Base-by-base conservation (phyloP, 1,284 basidiomycete species). In the Trichosporon sp. region DNA sequence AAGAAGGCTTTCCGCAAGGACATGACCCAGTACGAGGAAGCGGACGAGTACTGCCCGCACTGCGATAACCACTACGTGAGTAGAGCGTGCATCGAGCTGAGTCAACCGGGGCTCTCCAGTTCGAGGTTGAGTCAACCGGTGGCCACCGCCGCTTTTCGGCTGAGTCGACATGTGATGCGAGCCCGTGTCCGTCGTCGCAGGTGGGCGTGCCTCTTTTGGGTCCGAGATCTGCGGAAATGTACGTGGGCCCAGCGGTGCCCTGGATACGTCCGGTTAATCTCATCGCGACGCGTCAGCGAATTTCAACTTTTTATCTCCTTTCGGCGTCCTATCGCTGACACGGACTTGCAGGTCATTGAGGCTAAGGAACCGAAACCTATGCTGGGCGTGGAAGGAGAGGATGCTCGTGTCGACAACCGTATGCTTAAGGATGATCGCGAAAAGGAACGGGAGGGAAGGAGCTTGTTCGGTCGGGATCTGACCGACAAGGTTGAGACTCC, bases 41-140 rank as follows among this genome's bases (percentile, higher is more conserved):
- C 92, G 74, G 96, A 99, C 80, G 96, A 99, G 84, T 98, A 90
- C 82, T 99, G 97, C 80, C 96, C 97, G 0, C 91, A 98, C 83
- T 98, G 96, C 80, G 95, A 97, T 82, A 98, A 99, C 80, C 93
- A 95, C 80, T 98, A 95, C 82, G 95, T 96, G 81, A 77, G 91
- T 86, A 31, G 29, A 8, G 15, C 29, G 3, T 5, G 29, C 11
- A 47, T 47, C n/a, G 18, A 47, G 44, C 18, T 47, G 44, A 23
- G 21, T 53, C 21, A 23, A 25, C 25, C 51, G 25, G 21, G 21
- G n/a, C n/a, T n/a, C n/a, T n/a, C n/a, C n/a, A n/a, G n/a, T n/a
- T n/a, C n/a, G n/a, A n/a, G n/a, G n/a, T n/a, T n/a, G n/a, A n/a
- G n/a, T n/a, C n/a, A 6, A 21, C 18, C 9, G 15, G 15, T 5